phyloP scores from a whole-genome alignment of 805 yeast genomes.

The Hanseniaspora hatyaiensis region DNA sequence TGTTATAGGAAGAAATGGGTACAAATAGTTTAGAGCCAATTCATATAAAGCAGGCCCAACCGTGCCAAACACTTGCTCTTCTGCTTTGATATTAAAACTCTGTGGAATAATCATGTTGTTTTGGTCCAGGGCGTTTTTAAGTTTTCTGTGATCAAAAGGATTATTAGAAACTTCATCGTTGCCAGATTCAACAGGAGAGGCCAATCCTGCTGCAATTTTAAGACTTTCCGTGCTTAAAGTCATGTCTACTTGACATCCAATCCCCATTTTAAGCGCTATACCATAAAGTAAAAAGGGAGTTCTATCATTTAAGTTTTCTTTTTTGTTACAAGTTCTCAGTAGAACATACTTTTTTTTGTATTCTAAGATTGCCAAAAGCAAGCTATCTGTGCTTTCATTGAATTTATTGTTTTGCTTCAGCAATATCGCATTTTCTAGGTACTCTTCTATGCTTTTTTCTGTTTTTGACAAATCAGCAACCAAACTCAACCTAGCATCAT shows the following conservation, averaged over 20 bases:
- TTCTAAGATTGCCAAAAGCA: slow-evolving; percentile 51
- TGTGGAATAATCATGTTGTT: slow-evolving; percentile 3
- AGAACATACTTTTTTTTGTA: slow-evolving; percentile 7
- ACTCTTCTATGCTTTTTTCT: slow-evolving; percentile 1
- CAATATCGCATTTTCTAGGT: slow-evolving; percentile 31
- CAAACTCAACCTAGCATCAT: too few relatives aligned
- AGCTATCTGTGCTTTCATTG: slow-evolving; percentile 57
- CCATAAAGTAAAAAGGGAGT: slow-evolving; percentile 65
- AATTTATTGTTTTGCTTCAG: slow-evolving; percentile 48
- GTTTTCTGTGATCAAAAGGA: neutral
- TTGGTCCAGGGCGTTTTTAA: neutral
- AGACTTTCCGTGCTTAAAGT: slow-evolving; percentile 49
- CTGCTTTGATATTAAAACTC: neutral
- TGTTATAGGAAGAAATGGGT: neutral
- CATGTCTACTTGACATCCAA: slow-evolving; percentile 51
- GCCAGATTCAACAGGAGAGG: slow-evolving; percentile 3
- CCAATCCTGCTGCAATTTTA: slow-evolving; percentile 39
- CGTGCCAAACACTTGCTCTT: neutral
- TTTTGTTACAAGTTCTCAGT: neutral
- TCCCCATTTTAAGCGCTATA: slow-evolving; percentile 53
- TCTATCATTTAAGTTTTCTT: slow-evolving; percentile 34
- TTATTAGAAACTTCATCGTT: neutral
- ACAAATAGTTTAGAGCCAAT: slow-evolving; percentile 2
- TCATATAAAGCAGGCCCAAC: slow-evolving; percentile 13
- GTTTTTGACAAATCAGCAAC: neutral